Conservation (phyloP, 2,329 filamentous ascomycete species). For the Paecilomyces fulvus region DNA sequence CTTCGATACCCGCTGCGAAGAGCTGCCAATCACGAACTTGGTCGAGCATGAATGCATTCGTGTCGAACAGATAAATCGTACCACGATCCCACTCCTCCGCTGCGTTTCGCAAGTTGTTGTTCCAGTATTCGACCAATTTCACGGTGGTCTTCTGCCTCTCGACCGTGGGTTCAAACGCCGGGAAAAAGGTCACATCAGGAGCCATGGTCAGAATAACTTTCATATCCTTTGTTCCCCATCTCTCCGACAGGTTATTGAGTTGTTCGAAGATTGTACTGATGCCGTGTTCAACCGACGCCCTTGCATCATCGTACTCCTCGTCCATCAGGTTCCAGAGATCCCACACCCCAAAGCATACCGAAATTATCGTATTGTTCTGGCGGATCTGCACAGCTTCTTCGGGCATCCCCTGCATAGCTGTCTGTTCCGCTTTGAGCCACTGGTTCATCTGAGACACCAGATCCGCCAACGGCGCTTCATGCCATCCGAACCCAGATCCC, state of each 20-base stretch:
- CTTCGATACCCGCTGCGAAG: conserved; percentile 24
- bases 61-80: conserved; percentile 31
- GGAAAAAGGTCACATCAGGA: conserved; percentile 33
- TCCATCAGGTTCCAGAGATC: conserved; percentile 29
- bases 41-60: conserved; percentile 30
- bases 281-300: conserved; percentile 19
- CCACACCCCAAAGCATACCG: conserved; percentile 31
- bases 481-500: conserved; percentile 10
- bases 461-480: conserved; percentile 23
- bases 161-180: conserved; percentile 20
- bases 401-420: conserved; percentile 12
- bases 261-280: conserved; percentile 25
- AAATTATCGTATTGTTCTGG: conserved; percentile 25
- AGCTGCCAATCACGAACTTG: conserved; percentile 32
- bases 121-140: conserved; percentile 27
- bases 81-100: conserved; percentile 25
- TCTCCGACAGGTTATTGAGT: conserved; percentile 20
- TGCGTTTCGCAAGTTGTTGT: conserved; percentile 19
- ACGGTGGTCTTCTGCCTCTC: conserved; percentile 27
- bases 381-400: conserved; percentile 15
- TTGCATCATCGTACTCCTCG: conserved; percentile 17
- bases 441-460: conserved; percentile 27
- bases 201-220: conserved; percentile 30
- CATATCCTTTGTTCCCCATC: conserved; percentile 20
- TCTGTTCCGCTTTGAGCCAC: conserved; percentile 26